Base-by-base conservation (phyloP, 2,329 filamentous ascomycete species). In the Stagonosporopsis vannaccii region DNA sequence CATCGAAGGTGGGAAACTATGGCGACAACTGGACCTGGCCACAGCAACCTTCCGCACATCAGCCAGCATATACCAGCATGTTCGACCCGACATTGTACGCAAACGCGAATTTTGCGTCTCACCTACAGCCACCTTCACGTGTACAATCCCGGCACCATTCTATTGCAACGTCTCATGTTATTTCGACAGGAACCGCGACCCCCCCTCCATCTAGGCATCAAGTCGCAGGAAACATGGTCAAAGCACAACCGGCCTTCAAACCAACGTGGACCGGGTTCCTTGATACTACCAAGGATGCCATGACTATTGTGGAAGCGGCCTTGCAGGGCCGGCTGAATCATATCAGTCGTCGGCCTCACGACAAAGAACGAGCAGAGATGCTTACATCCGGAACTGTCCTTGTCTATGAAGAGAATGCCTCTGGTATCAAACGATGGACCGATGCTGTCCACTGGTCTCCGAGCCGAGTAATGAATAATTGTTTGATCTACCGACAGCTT, bases 351-450 rank as follows among this genome's bases (percentile, higher is more conserved):
- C 85, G 93, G 49, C 93, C 93, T 1, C 91, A 96, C 73, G 93
- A 97, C 68, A 84, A 91, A 47, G 93, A 97, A 76, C 85, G 92
- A 47, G 81, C 82, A 22, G 82, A 86, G 19, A 84, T 96, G 47
- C 95, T 97, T 71, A 85, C 85, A 63, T 96, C 91, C 65, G 93
- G 93, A 32, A 89, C 90, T 63, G 85, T 97, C 42, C 95, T 97
- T 77, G 91, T 97, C 63, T 97, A 97, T 75, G 92, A 96, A 70
- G 92, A 97, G 74, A 89, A 91, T 59, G 88, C 91, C 0, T 96
- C 92, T 0, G 92, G 92, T 5, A 96, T 97, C 78, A 96, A 96
- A 79, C 84, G 93, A 52, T 97, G 93, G 93, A 97, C 92, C 0
- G 93, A 97, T 66, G 92, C 93, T 13, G 86, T 94, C 11, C 88